Conservation (phyloP, 371 early-diverging fungal genomes). For the Mucor circinelloides region DNA sequence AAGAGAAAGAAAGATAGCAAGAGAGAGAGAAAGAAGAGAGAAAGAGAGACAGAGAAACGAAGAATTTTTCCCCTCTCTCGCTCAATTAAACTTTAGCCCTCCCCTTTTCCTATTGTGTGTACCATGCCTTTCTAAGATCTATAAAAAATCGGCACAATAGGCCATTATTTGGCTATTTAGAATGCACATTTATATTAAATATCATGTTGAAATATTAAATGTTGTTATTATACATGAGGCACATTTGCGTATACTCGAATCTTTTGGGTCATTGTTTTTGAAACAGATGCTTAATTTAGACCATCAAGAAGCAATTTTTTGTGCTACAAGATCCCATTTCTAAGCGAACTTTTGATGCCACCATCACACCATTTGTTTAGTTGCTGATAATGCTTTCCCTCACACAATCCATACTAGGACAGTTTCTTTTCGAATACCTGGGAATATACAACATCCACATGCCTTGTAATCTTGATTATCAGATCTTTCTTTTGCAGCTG, state of each 20-base stretch:
- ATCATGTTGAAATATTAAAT: background rate
- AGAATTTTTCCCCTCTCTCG: background rate
- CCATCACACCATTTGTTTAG: background rate
- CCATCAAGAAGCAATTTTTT: background rate
- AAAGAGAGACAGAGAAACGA: background rate
- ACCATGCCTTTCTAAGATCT: background rate
- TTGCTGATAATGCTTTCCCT: background rate
- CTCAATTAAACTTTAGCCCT: constrained; percentile 1
- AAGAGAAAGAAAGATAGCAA: background rate
- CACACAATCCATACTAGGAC: background rate
- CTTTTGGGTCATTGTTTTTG: background rate
- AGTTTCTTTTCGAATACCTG: background rate
- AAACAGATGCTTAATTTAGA: constrained; percentile 1
- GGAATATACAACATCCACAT: background rate
- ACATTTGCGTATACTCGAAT: background rate
- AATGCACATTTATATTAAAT: background rate
- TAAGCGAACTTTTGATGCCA: background rate
- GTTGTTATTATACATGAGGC: background rate
- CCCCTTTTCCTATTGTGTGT: constrained; percentile 4
- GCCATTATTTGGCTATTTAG: background rate
- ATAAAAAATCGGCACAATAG: background rate
- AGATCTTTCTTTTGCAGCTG: too few relatives aligned
- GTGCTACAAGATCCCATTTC: background rate
- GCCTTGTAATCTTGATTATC: background rate
- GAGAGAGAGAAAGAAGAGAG: background rate